Evolutionary conservation across 192 early-diverging fungal genomes (phyloP), one percentile per base, ranked within the genome.

Genomic region (Lunasporangiospora selenospora): DNA sequence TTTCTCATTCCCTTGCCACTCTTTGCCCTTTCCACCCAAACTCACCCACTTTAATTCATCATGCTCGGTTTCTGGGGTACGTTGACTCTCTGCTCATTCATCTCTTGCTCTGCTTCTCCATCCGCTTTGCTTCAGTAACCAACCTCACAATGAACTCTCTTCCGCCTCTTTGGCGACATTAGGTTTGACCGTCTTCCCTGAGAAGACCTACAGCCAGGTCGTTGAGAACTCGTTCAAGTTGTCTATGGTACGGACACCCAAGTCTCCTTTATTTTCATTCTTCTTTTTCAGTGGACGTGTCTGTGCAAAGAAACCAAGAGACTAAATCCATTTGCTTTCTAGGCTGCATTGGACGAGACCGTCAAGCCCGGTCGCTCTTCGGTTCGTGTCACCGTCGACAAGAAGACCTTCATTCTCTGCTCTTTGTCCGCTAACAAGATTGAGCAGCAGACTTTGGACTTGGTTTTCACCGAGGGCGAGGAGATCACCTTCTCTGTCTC

Each of bases 181-280:
- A 85, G 85, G 85, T 60, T 82, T 91, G 41, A 83, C 80, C 63
- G 79, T 90, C 63, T 64, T 80, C 30, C 85, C 88, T 53, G 82
- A 83, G 49, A 88, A 88, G 82, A 85, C 86, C 41, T 91, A 90
- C 65, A 77, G 77, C 52, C 89, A 90, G 71, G 77, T 80, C 18
- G 91, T 94, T 32, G 88, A 92, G 55, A 73, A 79, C 54, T 73
- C 86, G 8, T 93, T 94, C 83, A 80, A 84, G 43, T 57, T 94
- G 49, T 85, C 85, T 49, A 89, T 88, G 70, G 89, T 89, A 83
- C 77, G 81, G n/a, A 21, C 37, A 16, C 9, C 47, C 16, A 16
- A 19, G 26, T 49, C 11, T 6, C 48, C 15, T 4, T 18, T 27
- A 58, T 1, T 42, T 11, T 16, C 47, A 38, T 27, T 37, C 13